These are phyloP conservation scores for Blastobotrys peoriensis DNA, from an alignment of 805 yeast genomes.

Conservation along the genomic window DNA sequence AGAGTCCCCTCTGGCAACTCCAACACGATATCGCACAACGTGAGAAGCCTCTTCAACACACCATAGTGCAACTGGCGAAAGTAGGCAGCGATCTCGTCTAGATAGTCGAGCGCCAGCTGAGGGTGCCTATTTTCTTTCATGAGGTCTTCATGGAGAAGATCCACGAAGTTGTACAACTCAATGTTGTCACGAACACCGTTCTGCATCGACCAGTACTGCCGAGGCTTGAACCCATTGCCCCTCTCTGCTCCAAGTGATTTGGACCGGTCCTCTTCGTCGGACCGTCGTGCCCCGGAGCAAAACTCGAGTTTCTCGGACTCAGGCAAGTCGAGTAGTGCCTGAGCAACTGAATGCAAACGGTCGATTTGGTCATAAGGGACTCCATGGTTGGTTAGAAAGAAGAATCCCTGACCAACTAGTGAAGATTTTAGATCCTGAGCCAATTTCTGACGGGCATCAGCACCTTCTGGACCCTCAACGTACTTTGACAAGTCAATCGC, in stretches of 20 bases:
- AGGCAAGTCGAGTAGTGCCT: constrained; percentile 37
- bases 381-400: constrained; percentile 40
- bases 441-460: constrained; percentile 27
- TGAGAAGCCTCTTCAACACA: constrained; percentile 34
- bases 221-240: constrained; percentile 44
- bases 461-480: constrained; percentile 34
- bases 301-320: constrained; percentile 35
- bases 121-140: constrained; percentile 33
- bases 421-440: constrained; percentile 38
- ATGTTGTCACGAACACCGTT: constrained; percentile 41
- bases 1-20: constrained; percentile 44
- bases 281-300: constrained; percentile 37
- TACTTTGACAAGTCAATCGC: constrained; percentile 35
- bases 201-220: constrained; percentile 43
- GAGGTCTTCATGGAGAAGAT: constrained; percentile 35
- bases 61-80: constrained; percentile 35
- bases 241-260: constrained; percentile 40
- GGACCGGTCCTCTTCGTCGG: constrained; percentile 27
- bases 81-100: constrained; percentile 37
- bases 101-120: constrained; percentile 35
- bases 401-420: constrained; percentile 40
- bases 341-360: constrained; percentile 37
- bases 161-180: constrained; percentile 39
- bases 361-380: constrained; percentile 31
- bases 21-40: constrained; percentile 40